Evolutionary conservation across 192 early-diverging fungal genomes (phyloP), one percentile per base, ranked within the genome.

Genomic region (Coemansia sp.): DNA sequence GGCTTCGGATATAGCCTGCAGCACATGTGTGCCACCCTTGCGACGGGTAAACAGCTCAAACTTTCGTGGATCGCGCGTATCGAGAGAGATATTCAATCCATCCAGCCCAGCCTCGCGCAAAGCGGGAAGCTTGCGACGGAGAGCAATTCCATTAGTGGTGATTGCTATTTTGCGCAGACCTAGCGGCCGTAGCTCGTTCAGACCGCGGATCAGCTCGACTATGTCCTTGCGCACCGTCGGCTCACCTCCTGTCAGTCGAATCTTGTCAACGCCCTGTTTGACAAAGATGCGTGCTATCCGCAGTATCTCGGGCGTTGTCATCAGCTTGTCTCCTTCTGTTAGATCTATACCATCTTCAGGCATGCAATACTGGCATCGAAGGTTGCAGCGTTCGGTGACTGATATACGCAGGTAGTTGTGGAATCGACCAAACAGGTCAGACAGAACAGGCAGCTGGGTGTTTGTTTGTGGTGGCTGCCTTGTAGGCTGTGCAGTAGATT

Each of bases 311-410:
- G 78, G 71, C 0, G 87, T 85, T 3, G 86, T 89, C 51, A 98
- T 68, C 27, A 98, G 80, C 30, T 87, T 58, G 25, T 83, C 72
- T 33, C 71, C 73, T 0, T 92, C 87, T 0, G 91, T 85, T 10
- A 93, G 67, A 17, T 83, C 80, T 4, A 94, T 73, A 10, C 93
- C 93, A 47, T 93, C 91, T 21, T 83, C 89, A 15, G 93, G 94
- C 96, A 96, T 98, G 69, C 96, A 98, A 78, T 98, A 98, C 6
- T 90, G 91, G 85, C 93, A 98, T 60, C 96, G 82, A 53, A 98
- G 80, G 66, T 98, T 98, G 81, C 96, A 98, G 45, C 85, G 81
- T 73, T 98, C 96, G 2, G 94, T 96, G 9, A 98, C 69, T 0
- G 92, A 94, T 25, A 98, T 95, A 13, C 96, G 89, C 53, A 98